Percentiles rank a stretch among this genome's conserved stretches.
phyloP scores from a whole-genome alignment of 2,329 filamentous ascomycete genomes.

The Fusarium pininemorale region DNA sequence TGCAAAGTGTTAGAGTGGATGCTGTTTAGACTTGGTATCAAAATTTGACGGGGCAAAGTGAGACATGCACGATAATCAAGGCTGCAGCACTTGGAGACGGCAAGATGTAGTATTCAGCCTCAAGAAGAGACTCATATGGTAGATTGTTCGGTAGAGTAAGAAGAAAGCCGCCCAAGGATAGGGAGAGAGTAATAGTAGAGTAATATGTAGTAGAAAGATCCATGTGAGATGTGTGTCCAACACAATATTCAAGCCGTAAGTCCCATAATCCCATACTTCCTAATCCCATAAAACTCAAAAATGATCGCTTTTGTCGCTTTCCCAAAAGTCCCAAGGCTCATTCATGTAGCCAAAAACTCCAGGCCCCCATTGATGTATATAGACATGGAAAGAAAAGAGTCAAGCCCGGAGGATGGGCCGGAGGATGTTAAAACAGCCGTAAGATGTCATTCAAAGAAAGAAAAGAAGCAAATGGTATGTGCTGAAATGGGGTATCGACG shows the following conservation, averaged over 20 bases:
- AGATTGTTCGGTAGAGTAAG: slow-evolving; percentile 8
- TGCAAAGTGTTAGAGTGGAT: slow-evolving; percentile 17
- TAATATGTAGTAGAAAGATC: slow-evolving; percentile 14
- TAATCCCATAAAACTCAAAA: slow-evolving; percentile 2
- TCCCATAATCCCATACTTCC: slow-evolving; percentile 25
- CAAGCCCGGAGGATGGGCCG: slow-evolving; percentile 11
- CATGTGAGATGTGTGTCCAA: slow-evolving; percentile 2
- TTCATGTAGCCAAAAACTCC: slow-evolving; percentile 24
- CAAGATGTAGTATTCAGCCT: slow-evolving; percentile 22
- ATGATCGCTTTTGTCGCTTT: slow-evolving; percentile 34
- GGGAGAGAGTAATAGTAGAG: slow-evolving; percentile 18
- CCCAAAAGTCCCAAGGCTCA: slow-evolving; percentile 17
- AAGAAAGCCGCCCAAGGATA: slow-evolving; percentile 13
- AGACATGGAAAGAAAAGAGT: slow-evolving; percentile 3
- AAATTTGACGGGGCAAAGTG: neutral
- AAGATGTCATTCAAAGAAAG: slow-evolving; percentile 17
- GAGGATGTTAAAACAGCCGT: slow-evolving; percentile 19
- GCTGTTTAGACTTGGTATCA: neutral
- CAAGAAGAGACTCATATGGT: slow-evolving; percentile 13
- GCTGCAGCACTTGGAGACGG: slow-evolving; percentile 21
- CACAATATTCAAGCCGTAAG: slow-evolving; percentile 18
- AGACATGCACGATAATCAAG: slow-evolving; percentile 11
- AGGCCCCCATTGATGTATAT: slow-evolving; percentile 7
- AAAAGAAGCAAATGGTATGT: slow-evolving; percentile 23
- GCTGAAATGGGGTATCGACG: slow-evolving; percentile 37